Percentiles rank a stretch among this genome's conserved stretches.
phyloP scores from a whole-genome alignment of 371 early-diverging fungal genomes.

The Apophysomyces ossiformis region DNA sequence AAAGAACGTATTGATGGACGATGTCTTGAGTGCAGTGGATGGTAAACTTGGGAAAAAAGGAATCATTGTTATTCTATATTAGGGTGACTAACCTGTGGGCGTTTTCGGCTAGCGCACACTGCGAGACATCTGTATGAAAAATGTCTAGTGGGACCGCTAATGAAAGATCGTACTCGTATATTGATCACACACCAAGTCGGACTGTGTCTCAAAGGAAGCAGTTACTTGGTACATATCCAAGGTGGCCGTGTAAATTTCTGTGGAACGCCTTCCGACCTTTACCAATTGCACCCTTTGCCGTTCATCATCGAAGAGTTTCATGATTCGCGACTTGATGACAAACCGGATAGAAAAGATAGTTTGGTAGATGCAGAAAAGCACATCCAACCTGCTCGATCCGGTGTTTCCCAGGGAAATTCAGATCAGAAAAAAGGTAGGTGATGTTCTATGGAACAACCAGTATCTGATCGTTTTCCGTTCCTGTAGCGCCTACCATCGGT shows the following conservation, averaged over 20 bases:
- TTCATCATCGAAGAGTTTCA: too few species aligned
- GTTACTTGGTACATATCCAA: conserved; percentile 67
- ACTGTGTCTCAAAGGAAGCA: conserved; percentile 71
- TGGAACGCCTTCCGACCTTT: conserved; percentile 51
- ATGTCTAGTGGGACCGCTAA: conserved; percentile 72
- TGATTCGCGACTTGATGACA: too few species aligned
- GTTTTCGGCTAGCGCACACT: conserved; percentile 68
- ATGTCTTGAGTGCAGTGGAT: conserved; percentile 83
- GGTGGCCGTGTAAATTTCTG: conserved; percentile 53
- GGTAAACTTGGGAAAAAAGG: conserved; percentile 29
- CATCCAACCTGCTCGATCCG: too few species aligned
- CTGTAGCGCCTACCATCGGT: too few species aligned
- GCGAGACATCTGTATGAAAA: conserved; percentile 78
- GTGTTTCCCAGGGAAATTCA: too few species aligned
- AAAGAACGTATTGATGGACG: conserved; percentile 79
- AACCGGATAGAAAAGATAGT: too few species aligned
- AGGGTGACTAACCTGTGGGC: background rate
- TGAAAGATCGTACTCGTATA: conserved; percentile 81
- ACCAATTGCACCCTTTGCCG: conserved; percentile 6
- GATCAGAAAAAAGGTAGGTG: too few species aligned
- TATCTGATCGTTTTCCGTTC: too few species aligned
- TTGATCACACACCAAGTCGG: conserved; percentile 90
- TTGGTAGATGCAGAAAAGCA: too few species aligned
- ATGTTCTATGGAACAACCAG: too few species aligned
- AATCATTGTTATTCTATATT: too few species aligned